Conservation (phyloP, 805 yeast species). For the Wickerhamiella domercqiae region DNA sequence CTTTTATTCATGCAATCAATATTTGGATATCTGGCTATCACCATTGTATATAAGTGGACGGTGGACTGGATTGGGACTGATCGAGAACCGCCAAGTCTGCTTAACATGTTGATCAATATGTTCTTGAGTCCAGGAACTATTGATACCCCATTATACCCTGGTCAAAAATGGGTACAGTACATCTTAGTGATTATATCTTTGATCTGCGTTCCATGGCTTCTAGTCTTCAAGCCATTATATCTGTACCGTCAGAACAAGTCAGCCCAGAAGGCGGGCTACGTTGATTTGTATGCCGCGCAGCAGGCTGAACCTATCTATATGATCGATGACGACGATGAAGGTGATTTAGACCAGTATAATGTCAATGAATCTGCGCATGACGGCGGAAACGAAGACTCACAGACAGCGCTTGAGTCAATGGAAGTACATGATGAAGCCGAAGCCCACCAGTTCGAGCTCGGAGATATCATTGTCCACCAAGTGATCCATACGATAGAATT, state of each 20-base stretch:
- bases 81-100: conserved; percentile 78
- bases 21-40: conserved; percentile 76
- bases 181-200: conserved; percentile 58
- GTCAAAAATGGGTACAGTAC: conserved; percentile 66
- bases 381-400: too few species aligned
- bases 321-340: conserved; percentile 21
- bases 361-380: too few species aligned
- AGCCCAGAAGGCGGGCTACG: conserved; percentile 34
- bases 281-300: conserved; percentile 31
- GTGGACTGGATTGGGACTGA: conserved; percentile 74
- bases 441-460: conserved; percentile 53
- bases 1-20: conserved; percentile 90
- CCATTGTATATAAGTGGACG: conserved; percentile 86
- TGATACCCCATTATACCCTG: conserved; percentile 62
- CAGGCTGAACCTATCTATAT: conserved; percentile 21
- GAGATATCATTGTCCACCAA: conserved; percentile 92
- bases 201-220: conserved; percentile 84
- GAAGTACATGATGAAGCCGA: conserved; percentile 26
- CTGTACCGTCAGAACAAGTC: conserved; percentile 42
- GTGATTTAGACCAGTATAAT: too few species aligned
- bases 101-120: conserved; percentile 94
- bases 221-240: conserved; percentile 69
- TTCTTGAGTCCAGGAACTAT: conserved; percentile 82
- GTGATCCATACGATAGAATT: conserved; percentile 96
- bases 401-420: too few species aligned